phyloP scores from a whole-genome alignment of 169 alveolate species.

The Plasmodium cynomolgi region DNA sequence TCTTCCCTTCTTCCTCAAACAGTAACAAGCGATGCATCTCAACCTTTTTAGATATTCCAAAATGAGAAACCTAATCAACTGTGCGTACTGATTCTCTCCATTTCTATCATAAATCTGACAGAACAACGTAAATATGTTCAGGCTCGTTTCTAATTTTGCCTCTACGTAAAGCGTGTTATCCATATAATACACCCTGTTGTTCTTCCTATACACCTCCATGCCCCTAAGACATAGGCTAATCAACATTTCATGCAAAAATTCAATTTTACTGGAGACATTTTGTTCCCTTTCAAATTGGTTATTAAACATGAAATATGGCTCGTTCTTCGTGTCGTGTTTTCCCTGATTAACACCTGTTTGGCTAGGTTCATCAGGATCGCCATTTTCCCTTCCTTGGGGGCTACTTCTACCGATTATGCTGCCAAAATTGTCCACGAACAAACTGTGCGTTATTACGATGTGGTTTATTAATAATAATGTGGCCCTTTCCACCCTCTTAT shows the following conservation, averaged over 20 bases:
- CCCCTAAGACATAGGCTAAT: slow-evolving; percentile 36
- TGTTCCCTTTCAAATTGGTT: slow-evolving; percentile 12
- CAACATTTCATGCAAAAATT: slow-evolving; percentile 50
- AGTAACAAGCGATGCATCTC: slow-evolving; percentile 6
- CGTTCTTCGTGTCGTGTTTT: not conserved
- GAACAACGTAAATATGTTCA: slow-evolving; percentile 12
- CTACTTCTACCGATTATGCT: not conserved
- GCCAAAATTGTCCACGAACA: not conserved
- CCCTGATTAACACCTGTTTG: not conserved
- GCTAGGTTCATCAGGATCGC: not conserved
- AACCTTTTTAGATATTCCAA: slow-evolving; percentile 27
- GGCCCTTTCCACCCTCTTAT: not conserved
- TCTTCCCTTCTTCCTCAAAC: slow-evolving; percentile 12
- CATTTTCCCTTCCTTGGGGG: not conserved
- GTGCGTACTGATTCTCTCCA: slow-evolving; percentile 1
- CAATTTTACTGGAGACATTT: not conserved
- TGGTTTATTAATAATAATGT: not conserved
- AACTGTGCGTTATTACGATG: slow-evolving; percentile 20
- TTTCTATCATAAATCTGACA: slow-evolving; percentile 5
- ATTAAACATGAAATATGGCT: slow-evolving; percentile 12
- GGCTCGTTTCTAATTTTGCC: slow-evolving; percentile 38
- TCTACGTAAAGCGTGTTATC: not conserved
- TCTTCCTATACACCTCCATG: slow-evolving; percentile 37
- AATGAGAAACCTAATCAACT: slow-evolving; percentile 23
- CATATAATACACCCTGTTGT: not conserved